These are phyloP conservation scores for Ogataea paradorogensis DNA, from an alignment of 805 yeast species.

Conservation along the genomic window DNA sequence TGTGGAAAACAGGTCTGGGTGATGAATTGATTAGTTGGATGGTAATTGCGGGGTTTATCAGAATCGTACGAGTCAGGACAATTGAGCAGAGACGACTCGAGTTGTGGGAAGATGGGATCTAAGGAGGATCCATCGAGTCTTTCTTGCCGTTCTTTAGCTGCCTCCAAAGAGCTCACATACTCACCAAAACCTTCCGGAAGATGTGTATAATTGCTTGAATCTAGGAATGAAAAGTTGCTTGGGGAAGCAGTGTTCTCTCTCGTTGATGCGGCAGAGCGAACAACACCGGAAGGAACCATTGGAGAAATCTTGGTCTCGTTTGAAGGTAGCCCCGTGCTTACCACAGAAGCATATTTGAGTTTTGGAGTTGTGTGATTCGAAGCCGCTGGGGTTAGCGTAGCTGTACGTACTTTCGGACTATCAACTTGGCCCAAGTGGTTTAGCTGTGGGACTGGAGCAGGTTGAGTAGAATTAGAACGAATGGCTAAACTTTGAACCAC, in stretches of 20 bases:
- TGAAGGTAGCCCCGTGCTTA: slow-evolving; percentile 14
- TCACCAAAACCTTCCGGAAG: slow-evolving; percentile 27
- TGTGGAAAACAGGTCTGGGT: slow-evolving; percentile 89
- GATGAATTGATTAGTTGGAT: slow-evolving; percentile 81
- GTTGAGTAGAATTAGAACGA: slow-evolving; percentile 1
- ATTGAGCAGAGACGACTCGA: slow-evolving; percentile 77
- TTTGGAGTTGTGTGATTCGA: slow-evolving; percentile 36
- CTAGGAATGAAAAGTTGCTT: slow-evolving; percentile 19
- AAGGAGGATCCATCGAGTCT: slow-evolving; percentile 48
- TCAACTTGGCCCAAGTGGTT: slow-evolving; percentile 8
- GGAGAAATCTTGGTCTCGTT: slow-evolving; percentile 15
- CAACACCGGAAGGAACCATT: slow-evolving; percentile 7
- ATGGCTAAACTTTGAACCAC: slow-evolving; percentile 2
- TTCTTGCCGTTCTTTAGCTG: slow-evolving; percentile 39
- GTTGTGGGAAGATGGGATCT: slow-evolving; percentile 49
- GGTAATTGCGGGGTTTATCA: slow-evolving; percentile 71
- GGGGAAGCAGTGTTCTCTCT: slow-evolving; percentile 21
- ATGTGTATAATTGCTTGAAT: slow-evolving; percentile 22
- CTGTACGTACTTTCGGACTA: slow-evolving; percentile 19
- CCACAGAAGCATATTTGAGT: slow-evolving; percentile 35
- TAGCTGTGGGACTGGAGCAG: neutral
- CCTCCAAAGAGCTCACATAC: slow-evolving; percentile 29
- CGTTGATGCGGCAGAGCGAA: slow-evolving; percentile 5
- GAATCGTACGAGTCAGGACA: slow-evolving; percentile 95
- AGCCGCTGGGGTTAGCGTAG: slow-evolving; percentile 14